Evolutionary conservation across 495 filamentous ascomycete species (phyloP).

Genomic region (Thozetella sp.): DNA sequence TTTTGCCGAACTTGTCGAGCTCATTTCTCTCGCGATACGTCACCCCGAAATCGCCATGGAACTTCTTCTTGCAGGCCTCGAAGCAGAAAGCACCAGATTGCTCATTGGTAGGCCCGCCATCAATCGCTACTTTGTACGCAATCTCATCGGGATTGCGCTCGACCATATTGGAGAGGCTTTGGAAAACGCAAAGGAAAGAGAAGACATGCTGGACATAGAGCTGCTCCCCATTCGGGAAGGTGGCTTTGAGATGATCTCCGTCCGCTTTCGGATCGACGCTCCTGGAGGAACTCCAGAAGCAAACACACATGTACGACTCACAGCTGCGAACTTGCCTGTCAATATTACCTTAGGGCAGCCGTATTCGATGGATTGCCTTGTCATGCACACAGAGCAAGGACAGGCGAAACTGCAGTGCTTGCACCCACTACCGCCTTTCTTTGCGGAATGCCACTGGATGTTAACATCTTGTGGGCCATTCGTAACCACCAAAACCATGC

Average conservation of each 20-base stretch:
- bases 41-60: conserved; percentile 41
- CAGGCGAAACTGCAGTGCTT: conserved; percentile 39
- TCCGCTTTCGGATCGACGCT: conserved; percentile 42
- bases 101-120: conserved; percentile 28
- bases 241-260: conserved; percentile 26
- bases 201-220: conserved; percentile 29
- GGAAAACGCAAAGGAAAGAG: conserved; percentile 26
- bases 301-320: conserved; percentile 43
- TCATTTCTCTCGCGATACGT: conserved; percentile 39
- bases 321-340: conserved; percentile 30
- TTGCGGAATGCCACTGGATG: conserved; percentile 44
- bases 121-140: conserved; percentile 32
- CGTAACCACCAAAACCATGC: conserved; percentile 44
- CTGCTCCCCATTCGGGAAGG: conserved; percentile 13
- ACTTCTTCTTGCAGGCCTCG: conserved; percentile 43
- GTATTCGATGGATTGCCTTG: conserved; percentile 41
- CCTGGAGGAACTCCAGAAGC: conserved; percentile 23
- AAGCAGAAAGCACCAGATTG: conserved; percentile 35
- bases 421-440: conserved; percentile 39
- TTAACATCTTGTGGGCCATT: conserved; percentile 45
- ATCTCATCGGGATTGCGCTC: conserved; percentile 44
- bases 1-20: conserved; percentile 34
- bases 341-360: conserved; percentile 27
- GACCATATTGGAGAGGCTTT: conserved; percentile 50
- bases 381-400: conserved; percentile 34